These are phyloP conservation scores for Petunia secreta DNA, from an alignment of 257 asterid genomes.

Conservation along the genomic window DNA sequence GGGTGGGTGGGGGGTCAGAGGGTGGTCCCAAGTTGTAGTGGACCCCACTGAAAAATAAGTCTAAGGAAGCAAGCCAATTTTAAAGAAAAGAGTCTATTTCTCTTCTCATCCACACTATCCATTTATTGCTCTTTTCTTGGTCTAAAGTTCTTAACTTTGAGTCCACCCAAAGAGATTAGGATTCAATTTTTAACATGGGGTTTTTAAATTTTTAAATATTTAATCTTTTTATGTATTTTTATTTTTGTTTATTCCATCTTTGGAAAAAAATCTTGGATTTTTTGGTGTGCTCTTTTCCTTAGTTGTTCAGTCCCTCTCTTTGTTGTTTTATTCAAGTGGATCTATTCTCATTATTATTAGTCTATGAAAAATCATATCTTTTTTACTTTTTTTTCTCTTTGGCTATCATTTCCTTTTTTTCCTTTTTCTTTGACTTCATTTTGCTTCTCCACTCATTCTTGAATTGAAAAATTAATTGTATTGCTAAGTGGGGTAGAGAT, in stretches of 20 bases:
- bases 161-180: slow-evolving; percentile 56
- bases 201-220: background rate
- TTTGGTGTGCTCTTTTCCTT: slow-evolving; percentile 16
- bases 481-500: slow-evolving; percentile 37
- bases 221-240: slow-evolving; percentile 16
- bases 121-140: slow-evolving; percentile 39
- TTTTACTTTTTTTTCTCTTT: background rate
- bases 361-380: background rate
- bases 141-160: slow-evolving; percentile 39
- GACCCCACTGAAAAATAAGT: slow-evolving; percentile 46
- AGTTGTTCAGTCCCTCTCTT: slow-evolving; percentile 27
- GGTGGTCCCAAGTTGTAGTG: slow-evolving; percentile 28
- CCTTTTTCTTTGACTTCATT: slow-evolving; percentile 22
- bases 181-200: slow-evolving; percentile 28
- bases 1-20: background rate
- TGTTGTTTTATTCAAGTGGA: slow-evolving; percentile 26
- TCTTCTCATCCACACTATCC: slow-evolving; percentile 54
- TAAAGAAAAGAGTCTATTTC: slow-evolving; percentile 24
- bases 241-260: slow-evolving; percentile 19
- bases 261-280: slow-evolving; percentile 23
- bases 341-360: background rate
- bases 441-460: slow-evolving; percentile 22
- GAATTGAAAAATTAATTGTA: background rate
- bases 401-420: slow-evolving; percentile 5
- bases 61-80: slow-evolving; percentile 39